Conservation (phyloP, 352 stramenopile species). For the Phytopythium oedochilum region DNA sequence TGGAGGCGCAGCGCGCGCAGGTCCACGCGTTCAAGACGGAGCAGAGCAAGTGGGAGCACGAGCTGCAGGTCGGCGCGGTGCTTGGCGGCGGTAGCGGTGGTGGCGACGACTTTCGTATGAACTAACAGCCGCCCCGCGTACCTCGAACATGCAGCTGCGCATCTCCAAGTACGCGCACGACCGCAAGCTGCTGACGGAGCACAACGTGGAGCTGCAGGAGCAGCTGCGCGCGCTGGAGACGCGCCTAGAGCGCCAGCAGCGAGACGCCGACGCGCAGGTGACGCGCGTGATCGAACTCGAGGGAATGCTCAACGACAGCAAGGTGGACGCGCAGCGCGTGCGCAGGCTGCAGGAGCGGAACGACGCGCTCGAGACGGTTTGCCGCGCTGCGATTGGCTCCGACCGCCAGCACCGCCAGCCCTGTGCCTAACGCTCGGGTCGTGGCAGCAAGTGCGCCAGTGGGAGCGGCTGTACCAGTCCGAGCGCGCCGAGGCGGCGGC, state of each 20-base stretch:
- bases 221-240: constrained; percentile 45
- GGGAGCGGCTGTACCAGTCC: constrained; percentile 49
- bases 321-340: constrained; percentile 32
- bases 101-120: too few relatives aligned
- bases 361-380: constrained; percentile 37
- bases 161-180: constrained; percentile 79
- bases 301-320: constrained; percentile 38
- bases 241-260: constrained; percentile 33
- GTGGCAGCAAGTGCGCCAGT: constrained; percentile 45
- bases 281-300: constrained; percentile 62
- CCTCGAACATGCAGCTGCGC: constrained; percentile 38
- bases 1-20: constrained; percentile 69
- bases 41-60: constrained; percentile 80
- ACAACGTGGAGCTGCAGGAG: constrained; percentile 78
- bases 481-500: constrained; percentile 30
- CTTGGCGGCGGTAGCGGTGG: too few relatives aligned
- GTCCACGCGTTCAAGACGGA: constrained; percentile 77
- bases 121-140: too few relatives aligned
- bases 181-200: constrained; percentile 71
- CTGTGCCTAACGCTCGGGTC: not conserved
- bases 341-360: constrained; percentile 32
- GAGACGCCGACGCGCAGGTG: constrained; percentile 53
- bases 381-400: not conserved
- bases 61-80: constrained; percentile 39
- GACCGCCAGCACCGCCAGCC: too few relatives aligned